Base-by-base conservation (phyloP, 2,329 filamentous ascomycete genomes). In the Paraconiothyrium brasiliense region DNA sequence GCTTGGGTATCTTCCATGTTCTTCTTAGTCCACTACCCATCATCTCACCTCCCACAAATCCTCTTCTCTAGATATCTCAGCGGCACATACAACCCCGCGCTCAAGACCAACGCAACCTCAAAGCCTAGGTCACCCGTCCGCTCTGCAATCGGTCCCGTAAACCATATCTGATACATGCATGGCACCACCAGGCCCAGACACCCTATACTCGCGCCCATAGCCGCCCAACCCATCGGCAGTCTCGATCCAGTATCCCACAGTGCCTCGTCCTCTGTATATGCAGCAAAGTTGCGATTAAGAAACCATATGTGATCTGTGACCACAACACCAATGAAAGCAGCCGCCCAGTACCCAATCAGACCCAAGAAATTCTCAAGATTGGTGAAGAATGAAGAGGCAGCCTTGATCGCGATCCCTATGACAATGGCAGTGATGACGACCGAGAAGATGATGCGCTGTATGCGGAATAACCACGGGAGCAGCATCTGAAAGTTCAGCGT, bases 401-500 rank as follows among this genome's bases (percentile, higher is more conserved):
- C 87, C 55, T 79, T 80, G 59, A 90, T 83, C 14, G 85, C 82
- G 43, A 87, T 82, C 1, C 86, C 85, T 60, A 90, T 88, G 67
- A 88, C 82, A 66, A 90, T 82, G 39, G 83, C 84, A 1, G 87
- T 86, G 46, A 86, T 83, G 59, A 88, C 74, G 49, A 90, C 70
- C 39, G 86, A 82, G 68, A 87, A 89, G 55, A 87, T 67, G 63
- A 85, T 83, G 4, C 88, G 85, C 5, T 85, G 87, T 2, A 89
- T 80, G 47, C 82, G 80, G 58, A 84, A 79, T 34, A 89, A 81
- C 61, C 81, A 82, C 0, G 88, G 87, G 4, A 87, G 74, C 22
- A 90, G 76, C 66, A 88, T 86, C 76, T 90, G 87, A 74, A 89
- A 86, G 80, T 89, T 89, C 65, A 90, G 81, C 3, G 86, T 86